Percentiles rank a stretch among this genome's conserved stretches.
These are phyloP conservation scores for Nakazawaea anatomiae DNA, from an alignment of 805 yeast species.

Conservation along the genomic window DNA sequence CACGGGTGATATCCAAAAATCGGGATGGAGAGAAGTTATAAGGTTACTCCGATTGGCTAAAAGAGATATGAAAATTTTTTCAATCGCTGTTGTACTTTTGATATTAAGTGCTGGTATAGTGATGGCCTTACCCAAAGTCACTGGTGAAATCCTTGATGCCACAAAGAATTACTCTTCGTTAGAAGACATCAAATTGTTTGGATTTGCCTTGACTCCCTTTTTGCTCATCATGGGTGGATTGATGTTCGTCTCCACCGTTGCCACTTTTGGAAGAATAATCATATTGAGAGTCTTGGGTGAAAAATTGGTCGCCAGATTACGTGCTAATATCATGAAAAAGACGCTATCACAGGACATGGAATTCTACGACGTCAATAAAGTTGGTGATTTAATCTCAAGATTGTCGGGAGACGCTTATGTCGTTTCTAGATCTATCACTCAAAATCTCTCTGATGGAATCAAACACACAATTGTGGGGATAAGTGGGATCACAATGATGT, in stretches of 20 bases:
- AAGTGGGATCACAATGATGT: constrained; percentile 90
- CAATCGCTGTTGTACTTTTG: constrained; percentile 36
- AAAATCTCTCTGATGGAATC: constrained; percentile 86
- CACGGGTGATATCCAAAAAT: constrained; percentile 25
- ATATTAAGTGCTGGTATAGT: constrained; percentile 42
- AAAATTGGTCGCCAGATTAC: constrained; percentile 74
- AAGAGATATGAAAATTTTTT: constrained; percentile 37
- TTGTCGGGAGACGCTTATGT: constrained; percentile 86
- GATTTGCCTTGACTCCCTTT: constrained; percentile 57
- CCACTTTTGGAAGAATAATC: constrained; percentile 76
- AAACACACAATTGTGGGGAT: constrained; percentile 75
- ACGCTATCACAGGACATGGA: constrained; percentile 83
- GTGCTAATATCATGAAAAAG: constrained; percentile 72
- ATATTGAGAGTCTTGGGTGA: constrained; percentile 79
- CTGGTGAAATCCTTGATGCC: constrained; percentile 50
- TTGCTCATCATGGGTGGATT: constrained; percentile 54
- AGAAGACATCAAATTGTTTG: constrained; percentile 35
- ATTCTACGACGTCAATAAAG: constrained; percentile 83
- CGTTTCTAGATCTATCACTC: constrained; percentile 81
- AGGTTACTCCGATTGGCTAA: constrained; percentile 37
- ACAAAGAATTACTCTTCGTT: constrained; percentile 27
- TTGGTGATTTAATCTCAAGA: constrained; percentile 88
- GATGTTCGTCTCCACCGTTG: constrained; percentile 65
- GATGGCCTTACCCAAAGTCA: constrained; percentile 49
- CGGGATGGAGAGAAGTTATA: constrained; percentile 30